phyloP scores from a whole-genome alignment of 2,329 filamentous ascomycete genomes.

The Penicillium sp. region DNA sequence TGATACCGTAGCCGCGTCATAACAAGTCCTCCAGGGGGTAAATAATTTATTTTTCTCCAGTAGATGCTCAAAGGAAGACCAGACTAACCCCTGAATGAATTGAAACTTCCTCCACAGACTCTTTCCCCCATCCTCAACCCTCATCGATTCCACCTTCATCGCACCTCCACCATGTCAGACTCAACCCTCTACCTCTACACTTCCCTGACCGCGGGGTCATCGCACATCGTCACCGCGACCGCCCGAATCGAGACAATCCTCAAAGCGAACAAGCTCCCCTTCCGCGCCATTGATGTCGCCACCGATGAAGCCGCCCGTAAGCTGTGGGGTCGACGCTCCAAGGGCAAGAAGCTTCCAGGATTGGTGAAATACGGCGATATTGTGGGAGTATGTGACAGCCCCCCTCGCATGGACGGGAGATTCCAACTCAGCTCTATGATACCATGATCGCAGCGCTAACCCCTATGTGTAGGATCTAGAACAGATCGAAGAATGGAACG shows the following conservation, averaged over 20 bases:
- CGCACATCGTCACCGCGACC: slow-evolving; percentile 93
- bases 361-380: slow-evolving; percentile 84
- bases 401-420: background rate
- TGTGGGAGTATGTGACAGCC: slow-evolving; percentile 66
- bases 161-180: slow-evolving; percentile 34
- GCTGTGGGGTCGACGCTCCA: slow-evolving; percentile 80
- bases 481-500: slow-evolving; percentile 98
- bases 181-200: slow-evolving; percentile 89
- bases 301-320: slow-evolving; percentile 84
- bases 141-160: background rate
- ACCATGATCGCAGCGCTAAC: background rate
- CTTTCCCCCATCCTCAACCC: background rate
- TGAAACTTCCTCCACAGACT: background rate
- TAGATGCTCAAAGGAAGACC: background rate
- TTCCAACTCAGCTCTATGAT: background rate
- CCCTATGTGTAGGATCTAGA: slow-evolving; percentile 68
- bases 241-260: slow-evolving; percentile 95
- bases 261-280: slow-evolving; percentile 89
- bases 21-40: background rate
- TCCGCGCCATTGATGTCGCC: slow-evolving; percentile 86
- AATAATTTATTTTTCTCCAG: background rate
- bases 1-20: slow-evolving; percentile 3
- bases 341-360: slow-evolving; percentile 83
- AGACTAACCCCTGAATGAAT: background rate
- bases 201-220: slow-evolving; percentile 90